Evolutionary conservation across 73 alveolate genomes (phyloP).

Genomic region (Paraurostyla sp.): DNA sequence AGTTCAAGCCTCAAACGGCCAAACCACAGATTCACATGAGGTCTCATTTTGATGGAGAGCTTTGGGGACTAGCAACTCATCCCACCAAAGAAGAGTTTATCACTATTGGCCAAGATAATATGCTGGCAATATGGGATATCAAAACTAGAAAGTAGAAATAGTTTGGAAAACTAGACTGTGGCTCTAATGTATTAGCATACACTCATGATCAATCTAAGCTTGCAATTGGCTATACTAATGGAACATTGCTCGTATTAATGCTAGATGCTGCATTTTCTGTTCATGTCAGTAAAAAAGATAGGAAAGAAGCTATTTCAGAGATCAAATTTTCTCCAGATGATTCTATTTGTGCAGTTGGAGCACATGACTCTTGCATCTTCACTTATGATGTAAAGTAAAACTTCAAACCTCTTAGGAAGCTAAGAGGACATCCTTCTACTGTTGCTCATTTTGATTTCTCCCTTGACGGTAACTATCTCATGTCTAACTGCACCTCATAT

Average conservation of each 20-base stretch:
- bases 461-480: conserved; percentile 86
- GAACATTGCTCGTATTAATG: conserved; percentile 91
- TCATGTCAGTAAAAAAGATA: conserved; percentile 88
- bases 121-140: conserved; percentile 96
- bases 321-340: conserved; percentile 95
- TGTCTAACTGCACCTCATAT: conserved; percentile 92
- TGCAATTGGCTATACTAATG: conserved; percentile 96
- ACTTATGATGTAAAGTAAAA: conserved; percentile 86
- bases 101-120: conserved; percentile 97
- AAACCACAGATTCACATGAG: conserved; percentile 84
- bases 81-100: conserved; percentile 89
- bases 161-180: conserved; percentile 86
- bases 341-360: conserved; percentile 92
- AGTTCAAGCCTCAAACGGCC: conserved; percentile 67
- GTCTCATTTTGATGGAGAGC: conserved; percentile 97
- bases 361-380: conserved; percentile 89
- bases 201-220: conserved; percentile 90
- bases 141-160: conserved; percentile 85
- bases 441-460: conserved; percentile 96
- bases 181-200: conserved; percentile 86
- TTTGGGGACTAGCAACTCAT: conserved; percentile 97
- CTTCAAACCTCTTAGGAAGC: conserved; percentile 82
- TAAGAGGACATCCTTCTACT: conserved; percentile 91
- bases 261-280: conserved; percentile 80
- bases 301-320: conserved; percentile 86